phyloP scores from a whole-genome alignment of 352 stramenopile species.

The Pythium apleroticum region DNA sequence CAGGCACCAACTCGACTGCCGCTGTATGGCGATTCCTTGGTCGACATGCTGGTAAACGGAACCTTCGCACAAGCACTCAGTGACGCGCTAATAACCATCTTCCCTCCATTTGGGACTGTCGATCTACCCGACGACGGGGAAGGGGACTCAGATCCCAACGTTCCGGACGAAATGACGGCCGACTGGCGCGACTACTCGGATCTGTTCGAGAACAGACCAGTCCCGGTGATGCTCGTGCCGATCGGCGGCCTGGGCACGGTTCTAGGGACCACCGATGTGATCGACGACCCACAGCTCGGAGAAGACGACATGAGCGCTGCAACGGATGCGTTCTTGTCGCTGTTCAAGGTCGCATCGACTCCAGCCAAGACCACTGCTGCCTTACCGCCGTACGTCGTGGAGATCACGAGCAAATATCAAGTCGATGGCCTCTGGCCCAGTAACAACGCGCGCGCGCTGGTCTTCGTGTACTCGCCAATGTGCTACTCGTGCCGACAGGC shows the following conservation, averaged over 20 bases:
- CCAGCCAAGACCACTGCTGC: background rate
- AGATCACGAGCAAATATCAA: background rate
- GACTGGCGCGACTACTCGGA: conserved; percentile 29
- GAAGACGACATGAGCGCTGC: background rate
- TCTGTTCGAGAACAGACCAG: conserved; percentile 9
- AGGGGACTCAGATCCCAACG: background rate
- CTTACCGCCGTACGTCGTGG: background rate
- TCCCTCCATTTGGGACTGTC: conserved; percentile 5
- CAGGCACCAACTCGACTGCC: conserved; percentile 19
- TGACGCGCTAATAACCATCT: conserved; percentile 5
- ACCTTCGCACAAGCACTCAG: conserved; percentile 5
- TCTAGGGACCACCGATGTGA: background rate
- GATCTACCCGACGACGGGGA: conserved; percentile 13
- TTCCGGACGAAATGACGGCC: background rate
- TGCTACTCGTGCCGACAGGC: conserved; percentile 25
- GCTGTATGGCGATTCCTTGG: conserved; percentile 13
- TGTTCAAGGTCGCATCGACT: background rate
- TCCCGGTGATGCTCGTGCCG: background rate
- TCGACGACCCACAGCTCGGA: background rate
- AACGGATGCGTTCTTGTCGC: conserved; percentile 14
- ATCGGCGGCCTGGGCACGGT: background rate
- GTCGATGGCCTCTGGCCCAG: background rate
- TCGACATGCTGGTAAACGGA: conserved; percentile 5
- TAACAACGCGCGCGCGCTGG: conserved; percentile 2
- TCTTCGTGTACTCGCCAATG: conserved; percentile 16